Conservation (phyloP, 768 basidiomycete species). For the Gyrodon lividus region DNA sequence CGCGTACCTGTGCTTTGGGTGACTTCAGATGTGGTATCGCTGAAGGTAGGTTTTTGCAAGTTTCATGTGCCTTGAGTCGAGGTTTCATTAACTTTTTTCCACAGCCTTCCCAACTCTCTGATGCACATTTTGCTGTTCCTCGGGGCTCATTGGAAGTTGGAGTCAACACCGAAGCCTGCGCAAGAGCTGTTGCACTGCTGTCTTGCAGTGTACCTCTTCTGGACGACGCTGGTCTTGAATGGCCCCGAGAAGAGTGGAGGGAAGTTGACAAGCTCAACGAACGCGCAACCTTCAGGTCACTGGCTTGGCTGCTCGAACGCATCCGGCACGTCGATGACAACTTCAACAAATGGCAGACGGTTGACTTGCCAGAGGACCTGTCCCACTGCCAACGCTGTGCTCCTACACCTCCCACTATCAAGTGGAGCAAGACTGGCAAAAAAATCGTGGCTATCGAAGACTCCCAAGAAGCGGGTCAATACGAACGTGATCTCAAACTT, state of each 20-base stretch:
- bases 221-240: slow-evolving; percentile 70
- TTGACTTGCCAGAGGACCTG: slow-evolving; percentile 44
- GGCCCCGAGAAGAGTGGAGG: slow-evolving; percentile 71
- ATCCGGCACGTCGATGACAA: slow-evolving; percentile 71
- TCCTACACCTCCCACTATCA: slow-evolving; percentile 70
- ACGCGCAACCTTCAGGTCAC: slow-evolving; percentile 70
- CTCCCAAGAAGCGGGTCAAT: slow-evolving; percentile 80
- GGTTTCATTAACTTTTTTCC: slow-evolving; percentile 6
- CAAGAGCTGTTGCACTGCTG: slow-evolving; percentile 74
- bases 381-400: slow-evolving; percentile 78
- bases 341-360: slow-evolving; percentile 65
- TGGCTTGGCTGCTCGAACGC: slow-evolving; percentile 88
- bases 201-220: slow-evolving; percentile 72
- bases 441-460: slow-evolving; percentile 75
- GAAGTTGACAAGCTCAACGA: slow-evolving; percentile 89
- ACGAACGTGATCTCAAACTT: slow-evolving; percentile 83
- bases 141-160: slow-evolving; percentile 47
- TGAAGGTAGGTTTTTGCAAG: slow-evolving; percentile 48
- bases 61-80: background rate
- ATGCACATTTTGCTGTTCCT: slow-evolving; percentile 70
- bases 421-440: slow-evolving; percentile 67
- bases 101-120: slow-evolving; percentile 52
- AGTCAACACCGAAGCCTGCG: slow-evolving; percentile 61
- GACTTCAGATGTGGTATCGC: slow-evolving; percentile 40
- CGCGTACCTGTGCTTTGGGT: slow-evolving; percentile 69